phyloP scores from a whole-genome alignment of 192 early-diverging fungal species.

The Backusella mclennaniae region DNA sequence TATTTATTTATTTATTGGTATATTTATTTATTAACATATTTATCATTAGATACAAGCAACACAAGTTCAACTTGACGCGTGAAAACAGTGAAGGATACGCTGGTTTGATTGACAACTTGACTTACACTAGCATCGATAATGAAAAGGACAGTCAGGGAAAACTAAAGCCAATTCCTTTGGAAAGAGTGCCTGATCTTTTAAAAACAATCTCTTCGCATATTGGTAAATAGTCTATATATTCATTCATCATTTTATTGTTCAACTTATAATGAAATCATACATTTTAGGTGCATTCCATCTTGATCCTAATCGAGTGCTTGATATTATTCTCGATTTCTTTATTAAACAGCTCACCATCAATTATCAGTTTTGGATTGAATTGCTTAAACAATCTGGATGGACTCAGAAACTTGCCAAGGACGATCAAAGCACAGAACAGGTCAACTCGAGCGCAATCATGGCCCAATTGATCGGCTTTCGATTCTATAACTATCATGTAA shows the following conservation, averaged over 20 bases:
- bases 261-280: too few species aligned
- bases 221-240: constrained; percentile 1
- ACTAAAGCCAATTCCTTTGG: constrained; percentile 17
- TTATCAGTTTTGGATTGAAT: constrained; percentile 67
- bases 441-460: constrained; percentile 19
- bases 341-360: constrained; percentile 63
- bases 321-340: constrained; percentile 75
- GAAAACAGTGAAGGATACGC: constrained; percentile 84
- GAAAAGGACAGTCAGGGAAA: constrained; percentile 10
- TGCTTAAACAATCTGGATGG: constrained; percentile 59
- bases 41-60: constrained; percentile 61
- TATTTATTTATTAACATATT: too few species aligned
- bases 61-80: constrained; percentile 79
- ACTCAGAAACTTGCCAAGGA: constrained; percentile 5
- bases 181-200: constrained; percentile 18
- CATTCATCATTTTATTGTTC: background rate
- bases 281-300: constrained; percentile 67
- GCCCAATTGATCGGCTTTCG: constrained; percentile 80
- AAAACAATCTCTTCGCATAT: constrained; percentile 20
- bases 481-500: constrained; percentile 58
- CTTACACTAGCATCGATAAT: constrained; percentile 16
- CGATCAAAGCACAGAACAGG: background rate
- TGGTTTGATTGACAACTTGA: constrained; percentile 64
- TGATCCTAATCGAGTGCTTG: constrained; percentile 83
- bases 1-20: too few species aligned